phyloP scores from a whole-genome alignment of 805 yeast species.

The Starmerella cellae region DNA sequence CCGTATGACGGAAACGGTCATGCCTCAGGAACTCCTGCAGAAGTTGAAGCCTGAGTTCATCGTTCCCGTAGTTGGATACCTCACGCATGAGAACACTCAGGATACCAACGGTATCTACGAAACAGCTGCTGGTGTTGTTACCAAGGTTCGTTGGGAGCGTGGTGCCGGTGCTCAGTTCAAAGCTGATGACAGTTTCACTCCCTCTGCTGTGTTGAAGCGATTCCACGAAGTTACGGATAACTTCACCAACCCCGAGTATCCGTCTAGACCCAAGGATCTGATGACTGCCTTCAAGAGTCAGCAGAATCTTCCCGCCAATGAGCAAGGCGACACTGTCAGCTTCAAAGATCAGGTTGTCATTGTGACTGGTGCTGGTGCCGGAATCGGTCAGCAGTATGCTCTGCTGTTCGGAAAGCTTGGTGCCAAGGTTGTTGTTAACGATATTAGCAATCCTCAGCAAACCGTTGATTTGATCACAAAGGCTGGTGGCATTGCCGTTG shows the following conservation, averaged over 20 bases:
- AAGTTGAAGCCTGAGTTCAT: constrained; percentile 74
- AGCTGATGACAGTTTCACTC: constrained; percentile 64
- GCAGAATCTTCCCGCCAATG: constrained; percentile 39
- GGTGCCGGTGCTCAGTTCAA: constrained; percentile 74
- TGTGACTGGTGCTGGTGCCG: constrained; percentile 91
- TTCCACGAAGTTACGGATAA: constrained; percentile 46
- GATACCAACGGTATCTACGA: constrained; percentile 72
- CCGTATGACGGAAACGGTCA: constrained; percentile 83
- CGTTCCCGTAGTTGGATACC: constrained; percentile 78
- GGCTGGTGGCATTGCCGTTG: constrained; percentile 70
- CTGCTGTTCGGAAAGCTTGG: constrained; percentile 75
- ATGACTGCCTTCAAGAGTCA: constrained; percentile 42
- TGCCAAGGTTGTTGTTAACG: constrained; percentile 90
- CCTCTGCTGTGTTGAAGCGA: constrained; percentile 64
- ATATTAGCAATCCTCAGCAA: constrained; percentile 56
- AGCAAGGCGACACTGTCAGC: constrained; percentile 45
- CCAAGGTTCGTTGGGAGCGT: constrained; percentile 91
- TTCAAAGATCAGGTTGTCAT: constrained; percentile 75
- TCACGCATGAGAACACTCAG: constrained; percentile 51
- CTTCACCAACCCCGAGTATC: constrained; percentile 50
- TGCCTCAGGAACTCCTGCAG: constrained; percentile 75
- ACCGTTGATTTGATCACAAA: constrained; percentile 63
- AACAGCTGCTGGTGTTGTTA: constrained; percentile 87
- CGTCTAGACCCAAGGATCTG: constrained; percentile 61
- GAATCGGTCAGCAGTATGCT: constrained; percentile 87